These are phyloP conservation scores for Daldinia childiae DNA, from an alignment of 495 filamentous ascomycete genomes.

Conservation along the genomic window DNA sequence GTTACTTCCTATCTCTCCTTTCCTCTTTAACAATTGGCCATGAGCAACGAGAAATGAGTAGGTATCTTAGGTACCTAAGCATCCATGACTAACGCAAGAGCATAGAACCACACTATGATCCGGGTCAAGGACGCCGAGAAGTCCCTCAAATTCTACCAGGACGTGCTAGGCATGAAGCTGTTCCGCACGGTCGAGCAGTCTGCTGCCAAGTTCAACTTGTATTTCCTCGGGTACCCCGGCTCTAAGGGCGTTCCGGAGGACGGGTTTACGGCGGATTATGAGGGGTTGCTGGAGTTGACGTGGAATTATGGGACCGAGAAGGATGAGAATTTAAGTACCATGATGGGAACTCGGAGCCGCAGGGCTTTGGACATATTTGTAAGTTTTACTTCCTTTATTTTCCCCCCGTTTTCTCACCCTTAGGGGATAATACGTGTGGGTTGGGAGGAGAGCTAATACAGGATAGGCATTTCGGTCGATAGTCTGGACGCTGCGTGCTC, in stretches of 20 bases:
- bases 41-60: too few relatives aligned
- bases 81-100: conserved; percentile 47
- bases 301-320: conserved; percentile 99
- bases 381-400: conserved; percentile 46
- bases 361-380: conserved; percentile 95
- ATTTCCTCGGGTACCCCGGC: conserved; percentile 86
- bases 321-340: conserved; percentile 84
- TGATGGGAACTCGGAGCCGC: conserved; percentile 87
- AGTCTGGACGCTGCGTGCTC: conserved; percentile 85
- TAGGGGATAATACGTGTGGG: background rate
- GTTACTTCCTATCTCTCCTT: conserved; percentile 10
- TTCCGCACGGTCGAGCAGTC: conserved; percentile 75
- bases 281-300: conserved; percentile 89
- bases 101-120: conserved; percentile 90
- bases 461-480: conserved; percentile 81
- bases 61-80: conserved; percentile 24
- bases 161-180: conserved; percentile 86
- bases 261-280: conserved; percentile 68
- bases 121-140: conserved; percentile 89
- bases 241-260: conserved; percentile 58
- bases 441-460: conserved; percentile 39
- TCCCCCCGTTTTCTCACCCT: background rate
- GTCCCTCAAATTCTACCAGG: conserved; percentile 89
- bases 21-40: background rate
- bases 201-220: conserved; percentile 82